Evolutionary conservation across 805 yeast genomes (phyloP).

Genomic region (Starmerella stellata): DNA sequence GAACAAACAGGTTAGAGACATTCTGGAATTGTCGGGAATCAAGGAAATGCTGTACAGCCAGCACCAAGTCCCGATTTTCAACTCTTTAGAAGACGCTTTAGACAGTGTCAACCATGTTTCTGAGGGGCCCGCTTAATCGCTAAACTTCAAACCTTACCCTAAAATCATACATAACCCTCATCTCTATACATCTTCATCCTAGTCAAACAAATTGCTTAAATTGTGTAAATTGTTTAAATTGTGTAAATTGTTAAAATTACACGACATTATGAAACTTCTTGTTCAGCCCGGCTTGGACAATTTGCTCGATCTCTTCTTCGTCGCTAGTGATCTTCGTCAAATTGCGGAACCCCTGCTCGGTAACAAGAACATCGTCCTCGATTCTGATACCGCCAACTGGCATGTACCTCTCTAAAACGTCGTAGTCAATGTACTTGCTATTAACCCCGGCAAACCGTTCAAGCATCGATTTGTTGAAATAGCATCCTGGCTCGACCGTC

Average conservation of each 20-base stretch:
- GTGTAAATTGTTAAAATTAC: neutral
- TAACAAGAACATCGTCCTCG: constrained; percentile 78
- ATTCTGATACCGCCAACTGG: constrained; percentile 93
- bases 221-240: too few relatives aligned
- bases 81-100: constrained; percentile 38
- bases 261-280: constrained; percentile 24
- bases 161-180: too few relatives aligned
- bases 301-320: constrained; percentile 59
- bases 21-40: constrained; percentile 42
- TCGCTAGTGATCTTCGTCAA: constrained; percentile 71
- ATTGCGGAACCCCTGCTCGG: constrained; percentile 59
- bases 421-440: constrained; percentile 40
- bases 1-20: constrained; percentile 29
- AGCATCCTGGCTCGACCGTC: constrained; percentile 89
- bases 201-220: too few relatives aligned
- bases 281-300: constrained; percentile 48
- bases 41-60: constrained; percentile 23
- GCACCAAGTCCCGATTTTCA: constrained; percentile 24
- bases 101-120: neutral
- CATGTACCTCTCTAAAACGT: constrained; percentile 58
- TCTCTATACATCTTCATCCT: too few relatives aligned
- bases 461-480: constrained; percentile 69
- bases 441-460: constrained; percentile 24
- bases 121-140: neutral
- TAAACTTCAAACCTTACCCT: too few relatives aligned